A percentile compares a stretch with the other conserved stretches of the same genome.
Evolutionary conservation across 169 alveolate genomes (phyloP).

Genomic region (Eimeria falciformis): DNA sequence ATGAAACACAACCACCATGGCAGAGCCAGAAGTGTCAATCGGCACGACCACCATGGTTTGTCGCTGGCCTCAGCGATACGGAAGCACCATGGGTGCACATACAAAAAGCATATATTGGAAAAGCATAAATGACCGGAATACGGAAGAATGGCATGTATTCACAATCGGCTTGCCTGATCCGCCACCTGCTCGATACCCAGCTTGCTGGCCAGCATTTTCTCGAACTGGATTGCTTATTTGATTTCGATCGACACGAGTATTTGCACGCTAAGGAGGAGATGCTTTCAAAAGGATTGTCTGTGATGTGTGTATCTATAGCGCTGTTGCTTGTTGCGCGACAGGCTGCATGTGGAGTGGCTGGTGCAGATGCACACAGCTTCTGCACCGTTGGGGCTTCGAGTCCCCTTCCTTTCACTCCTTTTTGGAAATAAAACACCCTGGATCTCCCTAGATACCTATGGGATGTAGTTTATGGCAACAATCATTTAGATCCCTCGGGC

Average conservation of each 20-base stretch:
- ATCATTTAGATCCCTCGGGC: no score
- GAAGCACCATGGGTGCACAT: neutral
- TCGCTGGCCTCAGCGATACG: no score
- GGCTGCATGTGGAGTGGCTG: neutral
- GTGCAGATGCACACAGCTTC: neutral
- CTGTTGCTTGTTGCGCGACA: neutral
- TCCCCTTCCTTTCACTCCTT: neutral
- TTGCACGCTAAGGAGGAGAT: neutral
- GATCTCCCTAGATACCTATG: no score
- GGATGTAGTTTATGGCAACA: no score
- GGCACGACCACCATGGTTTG: no score
- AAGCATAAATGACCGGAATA: neutral
- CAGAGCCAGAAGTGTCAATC: no score
- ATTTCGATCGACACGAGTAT: neutral
- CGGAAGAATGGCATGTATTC: neutral
- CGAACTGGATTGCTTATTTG: neutral
- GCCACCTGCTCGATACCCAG: slow-evolving; percentile 45
- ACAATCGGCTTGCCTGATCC: slow-evolving; percentile 34
- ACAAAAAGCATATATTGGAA: neutral
- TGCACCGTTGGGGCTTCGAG: slow-evolving; percentile 24
- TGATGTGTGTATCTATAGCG: neutral
- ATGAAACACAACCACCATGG: neutral
- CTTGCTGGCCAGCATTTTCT: slow-evolving; percentile 38
- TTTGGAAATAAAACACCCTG: no score
- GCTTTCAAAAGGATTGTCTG: neutral